Conservation (phyloP, 2,329 filamentous ascomycete species). For the Fulvia fulva region DNA sequence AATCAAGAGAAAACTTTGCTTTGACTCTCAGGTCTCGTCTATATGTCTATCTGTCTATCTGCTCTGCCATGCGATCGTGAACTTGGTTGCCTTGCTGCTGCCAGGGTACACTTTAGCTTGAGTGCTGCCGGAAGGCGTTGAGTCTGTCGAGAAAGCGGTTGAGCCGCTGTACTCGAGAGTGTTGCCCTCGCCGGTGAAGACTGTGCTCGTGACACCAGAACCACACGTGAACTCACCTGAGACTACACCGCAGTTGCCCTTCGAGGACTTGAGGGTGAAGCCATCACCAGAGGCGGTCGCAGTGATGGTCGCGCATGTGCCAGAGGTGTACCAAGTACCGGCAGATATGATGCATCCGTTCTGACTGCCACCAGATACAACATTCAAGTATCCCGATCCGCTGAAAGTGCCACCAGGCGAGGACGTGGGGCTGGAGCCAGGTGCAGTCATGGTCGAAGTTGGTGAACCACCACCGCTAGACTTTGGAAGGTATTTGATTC, state of each 20-base stretch:
- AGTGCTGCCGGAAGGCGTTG: constrained; percentile 39
- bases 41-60: constrained; percentile 17
- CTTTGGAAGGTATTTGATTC: constrained; percentile 65
- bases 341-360: constrained; percentile 64
- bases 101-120: constrained; percentile 44
- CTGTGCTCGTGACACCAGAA: constrained; percentile 41
- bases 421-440: constrained; percentile 32
- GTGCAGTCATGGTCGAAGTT: constrained; percentile 25
- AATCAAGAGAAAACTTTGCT: not conserved
- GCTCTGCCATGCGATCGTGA: constrained; percentile 40
- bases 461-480: constrained; percentile 25
- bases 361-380: constrained; percentile 45
- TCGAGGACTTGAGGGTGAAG: constrained; percentile 57
- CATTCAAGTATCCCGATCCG: constrained; percentile 60
- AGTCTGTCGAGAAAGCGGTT: constrained; percentile 43
- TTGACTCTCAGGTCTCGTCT: not conserved
- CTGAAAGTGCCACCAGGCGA: constrained; percentile 43
- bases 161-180: constrained; percentile 39
- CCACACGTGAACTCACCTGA: constrained; percentile 55
- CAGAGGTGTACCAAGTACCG: constrained; percentile 64
- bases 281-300: constrained; percentile 45
- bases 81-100: constrained; percentile 27
- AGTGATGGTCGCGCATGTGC: constrained; percentile 64
- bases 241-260: constrained; percentile 56
- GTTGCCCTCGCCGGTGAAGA: constrained; percentile 38